Conservation (phyloP, 495 filamentous ascomycete genomes). For the Chlorociboria aeruginascens region DNA sequence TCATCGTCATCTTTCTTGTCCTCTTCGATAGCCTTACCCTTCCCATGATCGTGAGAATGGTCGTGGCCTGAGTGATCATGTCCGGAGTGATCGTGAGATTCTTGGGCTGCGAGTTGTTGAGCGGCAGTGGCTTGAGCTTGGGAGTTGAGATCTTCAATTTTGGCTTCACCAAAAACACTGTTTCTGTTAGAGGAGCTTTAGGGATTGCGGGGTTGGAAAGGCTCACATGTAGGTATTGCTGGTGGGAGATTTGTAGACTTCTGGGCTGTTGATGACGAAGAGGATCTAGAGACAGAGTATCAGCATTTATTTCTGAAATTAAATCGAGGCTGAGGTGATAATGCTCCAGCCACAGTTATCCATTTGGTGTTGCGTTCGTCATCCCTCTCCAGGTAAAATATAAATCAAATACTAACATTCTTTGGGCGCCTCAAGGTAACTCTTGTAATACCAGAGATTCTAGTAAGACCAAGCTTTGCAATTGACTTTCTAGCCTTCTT, state of each 20-base stretch:
- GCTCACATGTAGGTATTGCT: constrained; percentile 99
- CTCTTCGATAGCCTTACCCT: constrained; percentile 59
- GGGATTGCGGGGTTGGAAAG: not conserved
- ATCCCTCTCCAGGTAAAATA: not conserved
- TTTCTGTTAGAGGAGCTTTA: constrained; percentile 7
- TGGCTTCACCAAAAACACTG: constrained; percentile 99
- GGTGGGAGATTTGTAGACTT: constrained; percentile 96
- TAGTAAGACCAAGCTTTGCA: constrained; percentile 93
- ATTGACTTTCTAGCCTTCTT: constrained; percentile 99
- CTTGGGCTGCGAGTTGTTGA: constrained; percentile 72
- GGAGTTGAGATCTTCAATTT: constrained; percentile 99
- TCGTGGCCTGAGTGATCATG: constrained; percentile 51
- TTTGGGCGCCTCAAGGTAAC: constrained; percentile 96
- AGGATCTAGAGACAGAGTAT: constrained; percentile 54
- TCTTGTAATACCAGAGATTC: constrained; percentile 91
- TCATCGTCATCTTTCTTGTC: constrained; percentile 81
- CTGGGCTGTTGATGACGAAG: constrained; percentile 98
- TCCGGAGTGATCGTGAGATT: constrained; percentile 45
- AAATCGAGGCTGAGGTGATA: not conserved
- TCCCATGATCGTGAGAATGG: constrained; percentile 45
- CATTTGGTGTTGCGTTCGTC: not conserved
- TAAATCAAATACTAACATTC: constrained; percentile 57
- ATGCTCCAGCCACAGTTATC: not conserved
- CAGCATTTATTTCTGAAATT: too few species aligned
- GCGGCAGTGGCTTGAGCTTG: constrained; percentile 89